A percentile compares a stretch with the other conserved stretches of the same genome.
These are phyloP conservation scores for Gracilariopsis chorda DNA, from an alignment of 23 red algal species.

Conservation along the genomic window DNA sequence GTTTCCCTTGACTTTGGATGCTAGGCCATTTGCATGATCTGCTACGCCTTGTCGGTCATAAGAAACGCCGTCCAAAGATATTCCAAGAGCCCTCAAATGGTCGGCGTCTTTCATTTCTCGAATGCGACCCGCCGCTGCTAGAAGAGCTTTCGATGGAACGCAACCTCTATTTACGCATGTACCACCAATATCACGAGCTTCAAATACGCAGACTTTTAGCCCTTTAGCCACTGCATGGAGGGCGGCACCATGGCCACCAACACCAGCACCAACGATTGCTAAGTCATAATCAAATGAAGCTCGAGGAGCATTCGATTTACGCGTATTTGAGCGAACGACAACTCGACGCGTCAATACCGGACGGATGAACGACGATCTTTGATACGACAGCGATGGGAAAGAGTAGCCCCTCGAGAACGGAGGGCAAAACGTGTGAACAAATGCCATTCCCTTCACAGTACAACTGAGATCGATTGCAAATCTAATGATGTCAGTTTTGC, in stretches of 20 bases:
- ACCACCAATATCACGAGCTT: slow-evolving; percentile 86
- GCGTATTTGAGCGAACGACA: not conserved
- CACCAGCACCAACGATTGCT: slow-evolving; percentile 90
- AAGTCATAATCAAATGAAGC: slow-evolving; percentile 95
- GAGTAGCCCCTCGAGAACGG: not conserved
- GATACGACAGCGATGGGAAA: not conserved
- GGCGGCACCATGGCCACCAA: slow-evolving; percentile 97
- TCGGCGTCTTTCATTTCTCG: slow-evolving; percentile 84
- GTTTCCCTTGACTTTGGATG: slow-evolving; percentile 82
- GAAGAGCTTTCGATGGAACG: slow-evolving; percentile 98
- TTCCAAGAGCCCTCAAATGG: slow-evolving; percentile 81
- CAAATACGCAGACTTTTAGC: slow-evolving; percentile 81
- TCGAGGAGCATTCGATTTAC: not conserved
- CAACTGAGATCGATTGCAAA: no score
- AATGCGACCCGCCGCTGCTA: slow-evolving; percentile 90
- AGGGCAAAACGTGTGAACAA: not conserved
- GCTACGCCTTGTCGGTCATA: slow-evolving; percentile 92
- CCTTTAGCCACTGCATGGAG: slow-evolving; percentile 90
- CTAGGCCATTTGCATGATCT: slow-evolving; percentile 93
- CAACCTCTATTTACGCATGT: slow-evolving; percentile 99
- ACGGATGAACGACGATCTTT: not conserved
- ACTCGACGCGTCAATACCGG: not conserved
- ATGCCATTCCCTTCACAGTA: no score
- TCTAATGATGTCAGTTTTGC: no score
- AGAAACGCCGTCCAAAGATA: slow-evolving; percentile 68